Evolutionary conservation across 2,329 filamentous ascomycete genomes (phyloP), one percentile per base, ranked within the genome.

Genomic region (Pseudocercospora musae): DNA sequence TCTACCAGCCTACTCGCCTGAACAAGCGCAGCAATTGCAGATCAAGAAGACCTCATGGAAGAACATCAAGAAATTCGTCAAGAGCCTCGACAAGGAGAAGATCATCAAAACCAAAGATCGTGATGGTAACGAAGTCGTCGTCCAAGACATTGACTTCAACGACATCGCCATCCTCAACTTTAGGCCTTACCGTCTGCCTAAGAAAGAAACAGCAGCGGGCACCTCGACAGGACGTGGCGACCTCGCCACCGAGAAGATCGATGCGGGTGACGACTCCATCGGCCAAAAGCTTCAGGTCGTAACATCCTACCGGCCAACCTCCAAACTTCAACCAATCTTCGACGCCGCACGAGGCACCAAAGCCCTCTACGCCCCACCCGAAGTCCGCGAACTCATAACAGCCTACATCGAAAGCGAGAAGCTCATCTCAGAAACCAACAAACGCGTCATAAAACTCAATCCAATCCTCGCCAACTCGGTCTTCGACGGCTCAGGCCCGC

Each of bases 11-110:
- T 82, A 81, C 71, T 84, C 81, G 10, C 76, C 84, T 4, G 78
- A 81, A 20, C 81, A 86, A 69, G 79, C 80, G 1, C 82, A 82
- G 60, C 85, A 80, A 63, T 82, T 87, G 57, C 85, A 87, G 66
- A 87, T 89, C 74, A 89, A 89, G 71, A 89, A 89, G 75, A 87
- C 86, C 2, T 87, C 84, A 64, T 89, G 85, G 85, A 89, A 89
- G 76, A 89, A 85, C 64, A 82, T 87, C 63, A 87, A 86, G 71
- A 89, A 88, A 67, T 89, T 89, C 72, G 83, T 89, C 75, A 89
- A 89, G 69, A 79, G 84, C 58, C 78, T 90, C 9, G 87, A 89
- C 73, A 89, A 89, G 73, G 78, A 84, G 53, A 73, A 79, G 18
- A 77, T 89, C n/a, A 74, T 88, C 67, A 88, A 87, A 69, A 82